Base-by-base conservation (phyloP, 192 early-diverging fungal species). In the Backusella mclennaniae region DNA sequence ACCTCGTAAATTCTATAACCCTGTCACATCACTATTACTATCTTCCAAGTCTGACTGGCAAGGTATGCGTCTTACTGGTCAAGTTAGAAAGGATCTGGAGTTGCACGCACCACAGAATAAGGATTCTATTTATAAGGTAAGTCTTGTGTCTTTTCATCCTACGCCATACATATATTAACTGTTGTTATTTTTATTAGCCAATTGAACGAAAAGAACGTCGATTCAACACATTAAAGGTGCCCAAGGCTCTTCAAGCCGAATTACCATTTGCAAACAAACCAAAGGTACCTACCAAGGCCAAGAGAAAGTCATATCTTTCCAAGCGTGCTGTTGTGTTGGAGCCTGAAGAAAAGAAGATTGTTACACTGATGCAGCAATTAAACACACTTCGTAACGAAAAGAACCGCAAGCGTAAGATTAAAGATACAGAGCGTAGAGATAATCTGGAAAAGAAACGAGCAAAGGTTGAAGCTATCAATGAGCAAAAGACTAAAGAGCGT, bases 1-100 rank as follows among this genome's bases (percentile, higher is more conserved):
- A 82, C 96, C 96, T 74, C 96, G 95, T 80, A 90, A 93, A 82
- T 98, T 92, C 86, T 99, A 97, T 87, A 99, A 98, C 84, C 98
- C 97, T 35, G 96, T 99, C 52, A 96, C 96, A 12, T 96, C 96
- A 53, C 87, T 98, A 36, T 83, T 99, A 39, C 73, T 95, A 71
- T 86, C 86, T 6, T 83, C 86, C 35, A 96, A 96, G 88, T 82
- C 75, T 44, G 88, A 90, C 36, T 96, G 97, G 92, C 86, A 93
- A 38, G 95, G 95, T 46, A 95, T 99, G 95, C 90, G 96, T 31
- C 85, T 94, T 36, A 94, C 91, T 21, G 95, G 95, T 44, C 88
- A 96, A 85, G 88, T 99, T 69, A 89, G 97, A 29, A 85, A 89
- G 14, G 92, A 90, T 6, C 80, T 90, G 44, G 83, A 84, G 49